Conservation (phyloP, 805 yeast species). For the Suhomyces sp. region DNA sequence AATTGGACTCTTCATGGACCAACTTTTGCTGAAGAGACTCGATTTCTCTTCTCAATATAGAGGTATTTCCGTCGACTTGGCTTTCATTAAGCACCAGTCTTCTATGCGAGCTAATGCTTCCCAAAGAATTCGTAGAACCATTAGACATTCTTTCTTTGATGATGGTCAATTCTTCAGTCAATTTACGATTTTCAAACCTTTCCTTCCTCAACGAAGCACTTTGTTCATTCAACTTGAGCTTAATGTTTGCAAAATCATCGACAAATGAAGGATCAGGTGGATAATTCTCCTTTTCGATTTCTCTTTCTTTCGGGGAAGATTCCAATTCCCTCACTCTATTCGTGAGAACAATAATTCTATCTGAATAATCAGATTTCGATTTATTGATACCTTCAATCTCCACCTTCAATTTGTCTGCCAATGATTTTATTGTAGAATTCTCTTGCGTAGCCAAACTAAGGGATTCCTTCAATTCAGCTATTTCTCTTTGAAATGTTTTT, state of each 20-base stretch:
- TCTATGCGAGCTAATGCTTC: too few species aligned
- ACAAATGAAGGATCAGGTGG: constrained; percentile 36
- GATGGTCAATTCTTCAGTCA: constrained; percentile 57
- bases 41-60: constrained; percentile 41
- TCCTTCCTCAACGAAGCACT: constrained; percentile 50
- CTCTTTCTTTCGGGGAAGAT: constrained; percentile 14
- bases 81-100: too few species aligned
- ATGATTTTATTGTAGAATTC: constrained; percentile 4
- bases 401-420: constrained; percentile 20
- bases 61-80: constrained; percentile 7
- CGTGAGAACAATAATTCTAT: constrained; percentile 25
- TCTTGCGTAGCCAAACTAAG: constrained; percentile 9
- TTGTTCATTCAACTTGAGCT: constrained; percentile 52
- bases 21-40: constrained; percentile 48
- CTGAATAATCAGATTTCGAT: constrained; percentile 27
- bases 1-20: constrained; percentile 51
- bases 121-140: constrained; percentile 41
- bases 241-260: constrained; percentile 48
- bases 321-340: constrained; percentile 23
- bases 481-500: constrained; percentile 11
- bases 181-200: constrained; percentile 41
- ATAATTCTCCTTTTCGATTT: constrained; percentile 37
- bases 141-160: constrained; percentile 64
- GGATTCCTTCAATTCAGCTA: constrained; percentile 10
- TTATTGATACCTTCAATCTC: constrained; percentile 21